Conservation (phyloP, 306 rosid genomes). For the Prunus fruticosa region DNA sequence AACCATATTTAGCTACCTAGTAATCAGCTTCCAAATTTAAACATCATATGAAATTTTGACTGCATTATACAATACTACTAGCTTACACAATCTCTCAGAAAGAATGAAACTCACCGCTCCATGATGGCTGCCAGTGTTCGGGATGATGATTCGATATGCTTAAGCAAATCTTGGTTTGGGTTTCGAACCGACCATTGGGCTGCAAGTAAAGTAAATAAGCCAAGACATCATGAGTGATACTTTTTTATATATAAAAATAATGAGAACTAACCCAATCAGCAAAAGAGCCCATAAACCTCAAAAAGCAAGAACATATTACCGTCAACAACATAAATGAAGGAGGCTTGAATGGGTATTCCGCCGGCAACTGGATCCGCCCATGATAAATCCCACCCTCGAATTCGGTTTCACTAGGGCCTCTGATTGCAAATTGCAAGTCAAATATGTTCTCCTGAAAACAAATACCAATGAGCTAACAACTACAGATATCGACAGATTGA, state of each 20-base stretch:
- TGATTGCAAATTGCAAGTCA: constrained; percentile 93
- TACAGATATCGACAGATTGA: not conserved
- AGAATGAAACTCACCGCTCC: constrained; percentile 64
- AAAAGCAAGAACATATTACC: constrained; percentile 37
- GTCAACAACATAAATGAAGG: constrained; percentile 87
- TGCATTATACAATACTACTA: not conserved
- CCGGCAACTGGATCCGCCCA: constrained; percentile 76
- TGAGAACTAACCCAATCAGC: no score
- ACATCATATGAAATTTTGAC: not conserved
- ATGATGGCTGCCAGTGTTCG: constrained; percentile 99
- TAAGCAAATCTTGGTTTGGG: constrained; percentile 94
- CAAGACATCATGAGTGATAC: constrained; percentile 14
- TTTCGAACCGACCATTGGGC: constrained; percentile 96
- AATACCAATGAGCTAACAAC: constrained; percentile 2
- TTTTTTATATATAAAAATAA: no score
- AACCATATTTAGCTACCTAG: not conserved
- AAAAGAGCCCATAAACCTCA: not conserved
- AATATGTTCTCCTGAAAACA: constrained; percentile 78
- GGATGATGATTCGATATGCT: constrained; percentile 99
- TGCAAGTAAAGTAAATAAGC: constrained; percentile 34
- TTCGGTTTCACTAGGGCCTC: constrained; percentile 68
- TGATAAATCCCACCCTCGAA: constrained; percentile 92
- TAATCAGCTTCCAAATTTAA: not conserved
- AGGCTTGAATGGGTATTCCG: constrained; percentile 92
- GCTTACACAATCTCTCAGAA: not conserved